Base-by-base conservation (phyloP, 192 early-diverging fungal genomes). In the Umbelopsis sp. region DNA sequence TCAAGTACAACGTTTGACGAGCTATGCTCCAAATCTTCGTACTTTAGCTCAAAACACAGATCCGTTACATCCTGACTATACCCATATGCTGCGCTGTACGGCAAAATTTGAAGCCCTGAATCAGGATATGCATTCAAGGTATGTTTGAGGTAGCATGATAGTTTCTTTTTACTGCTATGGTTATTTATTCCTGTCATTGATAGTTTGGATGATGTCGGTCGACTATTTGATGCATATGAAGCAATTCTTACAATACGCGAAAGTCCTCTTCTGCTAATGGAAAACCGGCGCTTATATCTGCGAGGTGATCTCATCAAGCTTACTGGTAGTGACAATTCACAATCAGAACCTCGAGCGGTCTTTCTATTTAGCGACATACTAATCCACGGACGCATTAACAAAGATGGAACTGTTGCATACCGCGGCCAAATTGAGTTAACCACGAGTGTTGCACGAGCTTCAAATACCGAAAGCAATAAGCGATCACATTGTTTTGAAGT, bases 21-120 rank as follows among this genome's bases (percentile, higher is more conserved):
- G n/a, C 20, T 71, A 71, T 64, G 46, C 58, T 33, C 45, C 55
- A 10, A 27, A 6, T n/a, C 30, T 71, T 2, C 30, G 33, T 27
- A 10, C n/a, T 23, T 41, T 71, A 46, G 44, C 58, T 13, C 70
- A 64, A 46, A 64, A 49, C 46, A 71, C 45, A 4, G 70, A 71
- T 12, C 70, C 70, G 2, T 53, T 45, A 16, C 70, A 71, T 64
- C 23, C 48, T 35, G 70, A 71, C 48, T 61, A 46, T 35, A 55
- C 44, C 4, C 45, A 41, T 10, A 48, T 71, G 70, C 27, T 47
- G 23, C 30, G 46, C 11, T 55, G 44, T 13, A 49, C 58, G 16
- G 23, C 27, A 4, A 47, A 45, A 4, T 71, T 64, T 49, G 58
- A 71, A 47, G 22, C 35, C 2, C 41, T 71, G 15, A 41, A 47